Evolutionary conservation across 441 rosid genomes (phyloP).

Genomic region (Cnidoscolus chayamansa): DNA sequence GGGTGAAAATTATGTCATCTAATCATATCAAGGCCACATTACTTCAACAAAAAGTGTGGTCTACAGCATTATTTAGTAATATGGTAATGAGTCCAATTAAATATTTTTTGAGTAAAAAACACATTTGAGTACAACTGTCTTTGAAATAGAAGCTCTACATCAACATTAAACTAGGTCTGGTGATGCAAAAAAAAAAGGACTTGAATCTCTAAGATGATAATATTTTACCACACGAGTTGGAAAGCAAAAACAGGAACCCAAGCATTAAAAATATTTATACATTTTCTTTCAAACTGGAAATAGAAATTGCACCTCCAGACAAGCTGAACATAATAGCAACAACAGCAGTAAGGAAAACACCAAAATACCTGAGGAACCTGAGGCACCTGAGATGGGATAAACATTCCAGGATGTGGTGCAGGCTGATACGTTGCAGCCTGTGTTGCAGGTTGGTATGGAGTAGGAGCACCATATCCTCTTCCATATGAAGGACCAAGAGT

Average conservation of each 20-base stretch:
- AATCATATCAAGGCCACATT: not conserved
- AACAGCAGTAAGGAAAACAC: too few species aligned
- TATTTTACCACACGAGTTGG: not conserved
- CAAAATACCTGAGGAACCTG: constrained; percentile 47
- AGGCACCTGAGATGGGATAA: constrained; percentile 50
- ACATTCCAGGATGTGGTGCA: constrained; percentile 30
- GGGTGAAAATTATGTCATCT: constrained; percentile 12
- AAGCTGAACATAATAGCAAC: too few species aligned
- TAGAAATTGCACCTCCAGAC: too few species aligned
- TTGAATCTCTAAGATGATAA: not conserved
- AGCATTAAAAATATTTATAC: too few species aligned
- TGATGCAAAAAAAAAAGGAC: not conserved
- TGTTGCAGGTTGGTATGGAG: constrained; percentile 49
- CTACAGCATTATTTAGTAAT: not conserved
- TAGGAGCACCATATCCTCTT: constrained; percentile 47
- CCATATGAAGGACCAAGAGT: constrained; percentile 41
- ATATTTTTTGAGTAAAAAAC: too few species aligned
- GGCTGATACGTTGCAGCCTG: constrained; percentile 48
- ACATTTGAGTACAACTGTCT: too few species aligned
- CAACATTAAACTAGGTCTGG: constrained; percentile 1
- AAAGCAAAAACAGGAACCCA: not conserved
- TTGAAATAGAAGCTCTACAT: not conserved
- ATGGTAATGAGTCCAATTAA: not conserved
- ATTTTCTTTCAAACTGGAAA: too few species aligned
- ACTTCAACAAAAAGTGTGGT: not conserved